Evolutionary conservation across 176 grass and related monocot species (phyloP).

Genomic region (Sorghum bicolor): DNA sequence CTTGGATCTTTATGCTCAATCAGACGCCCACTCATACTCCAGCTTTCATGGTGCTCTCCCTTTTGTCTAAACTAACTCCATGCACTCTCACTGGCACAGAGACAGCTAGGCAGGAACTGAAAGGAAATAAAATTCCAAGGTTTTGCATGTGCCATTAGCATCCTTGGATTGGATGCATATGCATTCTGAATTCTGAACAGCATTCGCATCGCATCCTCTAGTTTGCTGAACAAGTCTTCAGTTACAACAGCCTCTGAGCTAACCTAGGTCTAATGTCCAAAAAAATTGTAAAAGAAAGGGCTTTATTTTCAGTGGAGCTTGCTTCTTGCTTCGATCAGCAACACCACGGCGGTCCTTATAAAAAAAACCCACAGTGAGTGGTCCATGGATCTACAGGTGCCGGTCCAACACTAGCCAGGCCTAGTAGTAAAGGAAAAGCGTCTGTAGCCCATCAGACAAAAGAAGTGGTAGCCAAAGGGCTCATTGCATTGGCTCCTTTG

Average conservation of each 20-base stretch:
- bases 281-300: background rate
- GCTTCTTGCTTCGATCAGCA: constrained; percentile 3
- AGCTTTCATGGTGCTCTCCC: constrained; percentile 38
- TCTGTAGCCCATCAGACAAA: constrained; percentile 16
- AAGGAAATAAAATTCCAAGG: background rate
- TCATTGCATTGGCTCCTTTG: constrained; percentile 23
- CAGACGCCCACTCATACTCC: constrained; percentile 36
- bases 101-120: background rate
- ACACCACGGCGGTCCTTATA: background rate
- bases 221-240: constrained; percentile 6
- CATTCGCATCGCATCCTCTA: background rate
- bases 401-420: constrained; percentile 22
- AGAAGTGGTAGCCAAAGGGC: constrained; percentile 1
- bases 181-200: background rate
- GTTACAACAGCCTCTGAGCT: constrained; percentile 4
- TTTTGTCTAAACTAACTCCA: constrained; percentile 22
- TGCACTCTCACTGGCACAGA: background rate
- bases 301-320: constrained; percentile 19
- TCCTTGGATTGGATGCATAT: background rate
- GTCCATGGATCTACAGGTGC: constrained; percentile 28
- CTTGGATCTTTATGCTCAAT: constrained; percentile 63
- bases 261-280: constrained; percentile 9
- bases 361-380: background rate
- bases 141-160: background rate
- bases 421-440: constrained; percentile 11